A percentile compares a stretch with the other conserved stretches of the same genome.
Evolutionary conservation across 129 eudicot species (phyloP).

Genomic region (Flaveria bidentis): DNA sequence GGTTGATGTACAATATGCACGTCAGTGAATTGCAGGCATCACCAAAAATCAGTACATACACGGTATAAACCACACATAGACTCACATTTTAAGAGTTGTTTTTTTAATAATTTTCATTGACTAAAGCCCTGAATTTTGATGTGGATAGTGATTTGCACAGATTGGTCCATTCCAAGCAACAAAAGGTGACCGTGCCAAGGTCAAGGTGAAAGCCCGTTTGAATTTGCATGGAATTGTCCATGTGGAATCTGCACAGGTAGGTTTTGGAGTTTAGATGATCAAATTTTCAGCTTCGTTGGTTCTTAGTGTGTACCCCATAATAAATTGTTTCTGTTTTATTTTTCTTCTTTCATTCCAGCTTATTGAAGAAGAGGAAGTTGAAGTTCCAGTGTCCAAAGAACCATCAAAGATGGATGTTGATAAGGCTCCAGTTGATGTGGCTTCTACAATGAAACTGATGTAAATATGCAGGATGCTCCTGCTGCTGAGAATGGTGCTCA

Average conservation of each 20-base stretch:
- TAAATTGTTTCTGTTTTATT: not conserved
- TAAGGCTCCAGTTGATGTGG: conserved; percentile 49
- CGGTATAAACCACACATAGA: conserved; percentile 43
- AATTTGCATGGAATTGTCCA: conserved; percentile 88
- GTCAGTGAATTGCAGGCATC: conserved; percentile 78
- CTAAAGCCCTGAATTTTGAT: not conserved
- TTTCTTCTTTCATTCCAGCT: conserved; percentile 47
- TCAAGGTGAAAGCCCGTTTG: conserved; percentile 78
- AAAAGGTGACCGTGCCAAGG: conserved; percentile 66
- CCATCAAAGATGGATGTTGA: conserved; percentile 78
- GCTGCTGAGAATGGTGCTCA: conserved; percentile 74
- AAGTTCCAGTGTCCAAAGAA: conserved; percentile 58
- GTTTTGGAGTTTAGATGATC: not conserved
- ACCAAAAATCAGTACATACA: conserved; percentile 78
- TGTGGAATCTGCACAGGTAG: conserved; percentile 82
- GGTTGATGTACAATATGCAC: conserved; percentile 73
- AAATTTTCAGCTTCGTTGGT: not conserved
- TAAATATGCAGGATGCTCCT: conserved; percentile 79
- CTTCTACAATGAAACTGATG: conserved; percentile 63
- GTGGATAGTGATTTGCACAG: conserved; percentile 39
- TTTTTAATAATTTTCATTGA: not conserved
- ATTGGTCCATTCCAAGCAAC: conserved; percentile 89
- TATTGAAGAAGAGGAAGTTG: conserved; percentile 48
- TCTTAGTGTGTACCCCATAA: not conserved
- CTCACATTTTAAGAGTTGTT: not conserved